These are phyloP conservation scores for Begonia loranthoides DNA, from an alignment of 306 rosid species.

Conservation along the genomic window DNA sequence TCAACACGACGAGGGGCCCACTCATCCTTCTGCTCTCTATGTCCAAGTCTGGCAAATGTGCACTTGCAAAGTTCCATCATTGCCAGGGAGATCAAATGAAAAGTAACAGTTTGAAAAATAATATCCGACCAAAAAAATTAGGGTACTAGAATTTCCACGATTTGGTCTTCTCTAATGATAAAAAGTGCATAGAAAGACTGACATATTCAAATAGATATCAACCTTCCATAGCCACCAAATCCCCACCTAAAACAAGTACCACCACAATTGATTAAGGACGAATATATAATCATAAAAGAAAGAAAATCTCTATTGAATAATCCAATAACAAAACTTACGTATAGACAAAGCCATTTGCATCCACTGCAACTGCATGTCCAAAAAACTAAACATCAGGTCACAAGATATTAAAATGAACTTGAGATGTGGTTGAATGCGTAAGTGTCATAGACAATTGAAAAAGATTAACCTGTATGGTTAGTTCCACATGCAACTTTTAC, in stretches of 20 bases:
- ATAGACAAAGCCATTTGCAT: slow-evolving; percentile 74
- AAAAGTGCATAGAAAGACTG: slow-evolving; percentile 1
- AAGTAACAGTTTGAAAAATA: not conserved
- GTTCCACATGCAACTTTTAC: slow-evolving; percentile 90
- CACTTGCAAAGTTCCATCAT: slow-evolving; percentile 4
- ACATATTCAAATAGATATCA: slow-evolving; percentile 7
- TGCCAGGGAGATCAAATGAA: slow-evolving; percentile 3
- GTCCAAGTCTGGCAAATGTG: slow-evolving; percentile 69
- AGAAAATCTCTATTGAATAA: not conserved
- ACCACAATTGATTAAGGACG: slow-evolving; percentile 10
- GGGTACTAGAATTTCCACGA: not conserved
- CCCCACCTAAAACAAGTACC: slow-evolving; percentile 68
- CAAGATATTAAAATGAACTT: no score
- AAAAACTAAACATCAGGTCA: no score
- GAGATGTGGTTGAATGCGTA: no score
- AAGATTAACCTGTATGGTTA: slow-evolving; percentile 63
- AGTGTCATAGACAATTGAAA: no score
- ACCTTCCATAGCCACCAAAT: slow-evolving; percentile 98
- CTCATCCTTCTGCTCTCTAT: slow-evolving; percentile 99
- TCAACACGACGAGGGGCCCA: slow-evolving; percentile 89
- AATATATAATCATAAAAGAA: slow-evolving; percentile 2
- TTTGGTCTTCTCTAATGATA: not conserved
- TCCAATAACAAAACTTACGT: slow-evolving; percentile 70
- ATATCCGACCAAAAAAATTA: not conserved
- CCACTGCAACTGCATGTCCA: slow-evolving; percentile 71